These are phyloP conservation scores for Penicillium hesseltinei DNA, from an alignment of 2,329 filamentous ascomycete species.

Conservation along the genomic window DNA sequence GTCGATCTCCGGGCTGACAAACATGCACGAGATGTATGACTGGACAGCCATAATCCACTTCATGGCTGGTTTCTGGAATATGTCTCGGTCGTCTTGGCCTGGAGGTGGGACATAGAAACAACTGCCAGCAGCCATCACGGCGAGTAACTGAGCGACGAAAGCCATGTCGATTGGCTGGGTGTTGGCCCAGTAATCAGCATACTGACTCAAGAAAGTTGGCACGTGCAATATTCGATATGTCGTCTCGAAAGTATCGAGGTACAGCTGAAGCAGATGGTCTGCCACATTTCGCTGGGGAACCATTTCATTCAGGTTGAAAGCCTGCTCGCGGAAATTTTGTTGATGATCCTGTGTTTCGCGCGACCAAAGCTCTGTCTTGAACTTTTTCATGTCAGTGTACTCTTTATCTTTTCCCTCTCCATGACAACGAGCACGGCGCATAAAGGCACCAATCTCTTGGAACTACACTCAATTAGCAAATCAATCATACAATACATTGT, in stretches of 20 bases:
- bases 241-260: slow-evolving; percentile 58
- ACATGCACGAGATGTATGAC: slow-evolving; percentile 33
- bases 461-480: slow-evolving; percentile 23
- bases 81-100: slow-evolving; percentile 21
- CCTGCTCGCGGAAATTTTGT: slow-evolving; percentile 29
- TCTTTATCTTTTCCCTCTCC: slow-evolving; percentile 23
- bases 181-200: slow-evolving; percentile 54
- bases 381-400: slow-evolving; percentile 28
- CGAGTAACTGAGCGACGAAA: slow-evolving; percentile 49
- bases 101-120: slow-evolving; percentile 40
- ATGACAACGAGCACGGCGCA: slow-evolving; percentile 21
- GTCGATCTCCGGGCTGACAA: slow-evolving; percentile 32
- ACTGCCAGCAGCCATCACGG: slow-evolving; percentile 42
- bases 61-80: slow-evolving; percentile 49
- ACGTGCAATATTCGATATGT: slow-evolving; percentile 58
- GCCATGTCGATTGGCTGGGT: slow-evolving; percentile 40
- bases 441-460: slow-evolving; percentile 28
- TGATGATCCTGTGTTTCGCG: slow-evolving; percentile 32
- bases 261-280: slow-evolving; percentile 53
- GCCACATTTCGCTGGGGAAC: slow-evolving; percentile 49
- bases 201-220: slow-evolving; percentile 57
- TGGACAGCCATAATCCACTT: slow-evolving; percentile 40
- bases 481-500: background rate
- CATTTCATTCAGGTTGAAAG: slow-evolving; percentile 32
- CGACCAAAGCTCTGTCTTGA: slow-evolving; percentile 30